Base-by-base conservation (phyloP, 306 rosid genomes). In the Quercus mongolica region DNA sequence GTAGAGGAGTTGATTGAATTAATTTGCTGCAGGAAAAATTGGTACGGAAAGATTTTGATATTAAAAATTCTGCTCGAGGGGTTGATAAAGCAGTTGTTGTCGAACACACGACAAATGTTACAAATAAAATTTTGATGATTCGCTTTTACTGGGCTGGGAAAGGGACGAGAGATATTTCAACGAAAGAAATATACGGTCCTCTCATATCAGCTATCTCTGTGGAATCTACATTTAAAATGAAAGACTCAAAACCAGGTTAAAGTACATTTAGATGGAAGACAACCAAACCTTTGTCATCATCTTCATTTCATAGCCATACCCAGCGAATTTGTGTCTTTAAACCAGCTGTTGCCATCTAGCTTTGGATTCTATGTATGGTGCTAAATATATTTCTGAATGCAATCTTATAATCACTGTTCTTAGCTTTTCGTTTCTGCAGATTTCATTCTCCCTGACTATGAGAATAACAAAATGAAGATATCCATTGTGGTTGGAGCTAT, bases 81-180 rank as follows among this genome's bases (percentile, higher is more conserved):
- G 81, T 6, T 73, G 86, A 89, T 82, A 83, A 75, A 81, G 81
- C 31, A 78, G 77, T 84, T 84, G n/a, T 28, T 21, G 15, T 77
- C 41, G 20, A 56, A 57, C 23, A 81, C 65, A 87, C 83, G 56
- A 88, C 84, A 13, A 74, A 33, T 67, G 88, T 87, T 21, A 73
- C 64, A 0, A 67, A 80, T 35, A 79, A 65, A 77, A 75, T 63
- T 77, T 44, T 88, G 74, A 85, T 81, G 80, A 83, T 88, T 44
- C 92, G 83, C 26, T 86, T 91, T 52, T 79, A 85, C 54, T 91
- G 92, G 91, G 91, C 94, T 30, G 94, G 97, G 76, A 88, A 88
- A 75, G 97, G 97, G 57, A 91, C 92, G 58, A 82, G 80, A 69
- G 74, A 59, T 70, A 30, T 64, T 72, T 91, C 92, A 30, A 26